These are phyloP conservation scores for Barnettozyma botsteinii DNA, from an alignment of 805 yeast species.

Conservation along the genomic window DNA sequence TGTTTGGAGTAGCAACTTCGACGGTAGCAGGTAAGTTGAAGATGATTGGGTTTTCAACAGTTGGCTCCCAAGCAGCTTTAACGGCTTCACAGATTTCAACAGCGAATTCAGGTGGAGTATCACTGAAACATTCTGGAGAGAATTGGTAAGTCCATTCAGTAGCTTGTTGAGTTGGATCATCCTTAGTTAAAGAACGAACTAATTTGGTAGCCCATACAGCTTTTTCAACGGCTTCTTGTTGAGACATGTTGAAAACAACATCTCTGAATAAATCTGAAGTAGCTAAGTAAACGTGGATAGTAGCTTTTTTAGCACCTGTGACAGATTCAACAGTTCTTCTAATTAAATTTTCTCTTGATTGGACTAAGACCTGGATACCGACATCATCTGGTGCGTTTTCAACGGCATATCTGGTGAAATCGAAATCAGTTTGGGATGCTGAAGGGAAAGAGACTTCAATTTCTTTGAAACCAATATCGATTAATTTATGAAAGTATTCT, in stretches of 20 bases:
- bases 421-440: constrained; percentile 79
- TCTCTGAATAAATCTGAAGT: constrained; percentile 72
- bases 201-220: constrained; percentile 68
- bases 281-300: constrained; percentile 68
- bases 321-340: constrained; percentile 70
- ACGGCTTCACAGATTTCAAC: constrained; percentile 77
- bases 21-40: constrained; percentile 80
- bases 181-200: constrained; percentile 65
- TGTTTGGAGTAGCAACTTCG: constrained; percentile 69
- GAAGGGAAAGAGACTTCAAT: constrained; percentile 79
- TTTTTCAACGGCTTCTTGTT: constrained; percentile 58
- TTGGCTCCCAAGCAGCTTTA: constrained; percentile 72
- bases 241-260: constrained; percentile 67
- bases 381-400: constrained; percentile 76
- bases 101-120: constrained; percentile 68
- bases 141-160: constrained; percentile 71
- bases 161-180: constrained; percentile 57
- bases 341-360: constrained; percentile 69
- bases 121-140: constrained; percentile 75
- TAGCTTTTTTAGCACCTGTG: constrained; percentile 67
- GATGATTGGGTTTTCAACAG: constrained; percentile 66
- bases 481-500: constrained; percentile 64
- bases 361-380: constrained; percentile 65
- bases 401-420: constrained; percentile 74
- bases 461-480: constrained; percentile 74